Evolutionary conservation across 2,329 filamentous ascomycete species (phyloP).

Genomic region (Graphilbum fragrans): DNA sequence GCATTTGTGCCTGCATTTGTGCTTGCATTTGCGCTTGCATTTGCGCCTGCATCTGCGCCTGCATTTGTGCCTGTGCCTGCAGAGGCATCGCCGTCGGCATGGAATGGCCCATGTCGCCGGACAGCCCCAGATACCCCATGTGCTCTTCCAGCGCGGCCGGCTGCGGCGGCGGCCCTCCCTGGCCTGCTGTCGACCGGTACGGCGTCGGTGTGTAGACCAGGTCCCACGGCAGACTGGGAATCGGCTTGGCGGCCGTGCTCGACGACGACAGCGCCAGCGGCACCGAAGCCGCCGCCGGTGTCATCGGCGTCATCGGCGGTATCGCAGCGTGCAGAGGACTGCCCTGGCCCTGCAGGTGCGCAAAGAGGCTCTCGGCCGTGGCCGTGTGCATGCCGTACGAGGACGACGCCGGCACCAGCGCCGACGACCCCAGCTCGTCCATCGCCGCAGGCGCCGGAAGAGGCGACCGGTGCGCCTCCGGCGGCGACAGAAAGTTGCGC

Average conservation of each 20-base stretch:
- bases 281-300: background rate
- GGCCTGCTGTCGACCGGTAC: background rate
- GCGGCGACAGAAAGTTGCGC: slow-evolving; percentile 34
- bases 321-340: background rate
- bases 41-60: background rate
- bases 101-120: too few relatives aligned
- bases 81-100: too few relatives aligned
- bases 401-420: slow-evolving; percentile 12
- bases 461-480: slow-evolving; percentile 18
- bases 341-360: slow-evolving; percentile 16
- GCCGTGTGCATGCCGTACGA: slow-evolving; percentile 44
- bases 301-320: background rate
- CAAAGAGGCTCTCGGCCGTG: slow-evolving; percentile 39
- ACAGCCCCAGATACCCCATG: background rate
- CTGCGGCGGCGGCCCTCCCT: background rate
- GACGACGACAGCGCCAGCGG: background rate
- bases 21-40: too few relatives aligned
- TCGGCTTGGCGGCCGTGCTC: slow-evolving; percentile 15
- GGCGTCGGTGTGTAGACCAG: slow-evolving; percentile 4
- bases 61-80: background rate
- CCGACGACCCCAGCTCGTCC: slow-evolving; percentile 18
- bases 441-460: background rate
- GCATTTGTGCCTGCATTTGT: too few relatives aligned
- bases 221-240: slow-evolving; percentile 36
- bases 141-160: background rate